Conservation (phyloP, 768 basidiomycete species). For the Inosperma sp. region DNA sequence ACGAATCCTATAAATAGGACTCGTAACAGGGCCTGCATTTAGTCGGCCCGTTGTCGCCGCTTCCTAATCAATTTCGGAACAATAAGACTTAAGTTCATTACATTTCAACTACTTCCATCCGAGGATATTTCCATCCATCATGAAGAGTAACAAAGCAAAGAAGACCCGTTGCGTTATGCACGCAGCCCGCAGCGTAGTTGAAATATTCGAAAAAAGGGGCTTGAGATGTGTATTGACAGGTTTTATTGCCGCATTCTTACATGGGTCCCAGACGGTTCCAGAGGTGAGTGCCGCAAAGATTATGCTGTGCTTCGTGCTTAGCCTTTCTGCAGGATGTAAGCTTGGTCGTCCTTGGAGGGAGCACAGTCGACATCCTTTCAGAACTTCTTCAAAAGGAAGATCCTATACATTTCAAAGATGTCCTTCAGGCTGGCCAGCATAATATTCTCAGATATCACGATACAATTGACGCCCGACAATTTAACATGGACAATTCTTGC, state of each 20-base stretch:
- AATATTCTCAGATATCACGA: background rate
- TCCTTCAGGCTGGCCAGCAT: background rate
- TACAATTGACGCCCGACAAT: no score
- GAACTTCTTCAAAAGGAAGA: background rate
- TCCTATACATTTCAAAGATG: background rate
- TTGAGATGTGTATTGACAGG: background rate
- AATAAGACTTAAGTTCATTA: no score
- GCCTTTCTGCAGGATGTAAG: background rate
- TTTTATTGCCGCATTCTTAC: background rate
- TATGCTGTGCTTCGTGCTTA: background rate
- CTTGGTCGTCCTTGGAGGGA: background rate
- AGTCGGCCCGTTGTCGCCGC: no score
- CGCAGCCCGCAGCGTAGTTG: background rate
- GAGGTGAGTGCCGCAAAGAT: background rate
- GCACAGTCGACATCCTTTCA: background rate
- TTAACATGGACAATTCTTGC: background rate
- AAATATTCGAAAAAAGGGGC: background rate
- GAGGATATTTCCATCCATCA: no score
- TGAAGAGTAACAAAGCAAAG: no score
- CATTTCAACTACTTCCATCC: no score
- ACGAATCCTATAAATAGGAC: no score
- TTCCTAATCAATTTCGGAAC: no score
- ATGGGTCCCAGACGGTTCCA: background rate
- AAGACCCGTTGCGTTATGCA: background rate
- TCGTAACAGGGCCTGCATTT: no score